phyloP scores from a whole-genome alignment of 139 green algal genomes.

The Micractinium conductrix region DNA sequence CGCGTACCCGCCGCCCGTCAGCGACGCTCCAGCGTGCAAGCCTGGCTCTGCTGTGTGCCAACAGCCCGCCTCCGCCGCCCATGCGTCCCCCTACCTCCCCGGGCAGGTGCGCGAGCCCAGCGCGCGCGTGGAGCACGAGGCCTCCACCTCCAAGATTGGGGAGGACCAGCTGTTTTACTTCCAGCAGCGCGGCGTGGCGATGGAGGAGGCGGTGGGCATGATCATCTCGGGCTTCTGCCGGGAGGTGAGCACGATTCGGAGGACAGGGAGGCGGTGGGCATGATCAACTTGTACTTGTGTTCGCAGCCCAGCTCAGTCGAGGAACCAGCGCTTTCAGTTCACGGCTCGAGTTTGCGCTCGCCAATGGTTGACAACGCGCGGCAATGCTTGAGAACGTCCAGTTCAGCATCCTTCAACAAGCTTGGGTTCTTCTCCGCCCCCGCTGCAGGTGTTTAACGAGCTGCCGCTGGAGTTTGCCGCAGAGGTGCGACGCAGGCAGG shows the following conservation, averaged over 20 bases:
- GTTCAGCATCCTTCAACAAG: background rate
- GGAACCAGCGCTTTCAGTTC: too few species aligned
- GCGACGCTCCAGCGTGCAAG: too few species aligned
- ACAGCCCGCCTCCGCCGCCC: background rate
- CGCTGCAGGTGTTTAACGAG: constrained; percentile 95
- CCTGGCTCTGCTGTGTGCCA: too few species aligned
- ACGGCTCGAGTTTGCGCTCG: too few species aligned
- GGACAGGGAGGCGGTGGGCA: too few species aligned
- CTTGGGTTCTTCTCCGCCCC: background rate
- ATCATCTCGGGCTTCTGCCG: constrained; percentile 99
- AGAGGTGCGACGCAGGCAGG: background rate
- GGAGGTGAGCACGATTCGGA: constrained; percentile 57
- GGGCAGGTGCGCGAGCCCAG: constrained; percentile 88
- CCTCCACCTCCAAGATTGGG: constrained; percentile 96
- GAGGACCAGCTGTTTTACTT: constrained; percentile 99
- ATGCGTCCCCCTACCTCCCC: background rate
- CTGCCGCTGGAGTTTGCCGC: constrained; percentile 72
- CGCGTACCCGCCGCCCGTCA: too few species aligned
- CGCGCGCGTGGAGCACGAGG: constrained; percentile 97
- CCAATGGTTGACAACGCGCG: too few species aligned
- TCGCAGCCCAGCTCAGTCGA: too few species aligned
- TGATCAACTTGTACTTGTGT: too few species aligned
- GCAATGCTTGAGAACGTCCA: background rate
- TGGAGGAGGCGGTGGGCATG: constrained; percentile 94
- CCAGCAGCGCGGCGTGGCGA: constrained; percentile 94